Evolutionary conservation across 2,329 filamentous ascomycete species (phyloP).

Genomic region (Fusarium lyarnte): DNA sequence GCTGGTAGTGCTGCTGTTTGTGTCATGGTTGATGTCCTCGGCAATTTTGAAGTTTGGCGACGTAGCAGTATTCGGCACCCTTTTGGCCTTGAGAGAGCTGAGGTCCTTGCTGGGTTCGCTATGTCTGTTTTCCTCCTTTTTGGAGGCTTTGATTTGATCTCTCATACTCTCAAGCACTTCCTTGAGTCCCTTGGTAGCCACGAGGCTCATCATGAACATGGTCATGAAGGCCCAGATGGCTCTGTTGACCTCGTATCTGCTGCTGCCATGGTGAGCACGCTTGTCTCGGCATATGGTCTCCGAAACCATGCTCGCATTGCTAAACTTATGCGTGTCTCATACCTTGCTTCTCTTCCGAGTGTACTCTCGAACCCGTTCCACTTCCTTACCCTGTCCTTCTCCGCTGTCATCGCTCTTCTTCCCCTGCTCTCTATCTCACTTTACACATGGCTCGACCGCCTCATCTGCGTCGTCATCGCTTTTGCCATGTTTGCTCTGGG

Average conservation of each 20-base stretch:
- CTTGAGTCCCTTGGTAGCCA: constrained; percentile 73
- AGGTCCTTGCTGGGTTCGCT: constrained; percentile 94
- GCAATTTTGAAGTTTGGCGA: constrained; percentile 98
- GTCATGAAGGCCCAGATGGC: constrained; percentile 74
- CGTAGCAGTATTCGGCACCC: constrained; percentile 92
- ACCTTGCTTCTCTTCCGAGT: constrained; percentile 82
- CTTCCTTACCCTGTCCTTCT: constrained; percentile 91
- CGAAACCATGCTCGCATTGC: constrained; percentile 93
- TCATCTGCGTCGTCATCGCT: constrained; percentile 83
- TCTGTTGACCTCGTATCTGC: constrained; percentile 83
- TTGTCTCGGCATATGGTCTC: constrained; percentile 86
- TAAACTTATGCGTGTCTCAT: constrained; percentile 87
- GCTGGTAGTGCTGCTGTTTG: constrained; percentile 91
- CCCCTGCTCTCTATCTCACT: constrained; percentile 84
- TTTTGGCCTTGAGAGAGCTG: constrained; percentile 89
- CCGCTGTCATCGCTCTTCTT: constrained; percentile 79
- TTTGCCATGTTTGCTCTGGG: constrained; percentile 90
- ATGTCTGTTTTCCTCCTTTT: constrained; percentile 98
- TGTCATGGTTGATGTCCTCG: constrained; percentile 89
- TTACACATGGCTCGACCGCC: constrained; percentile 83
- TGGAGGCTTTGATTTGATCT: constrained; percentile 94
- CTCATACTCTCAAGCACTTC: constrained; percentile 92
- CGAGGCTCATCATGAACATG: constrained; percentile 75
- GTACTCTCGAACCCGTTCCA: constrained; percentile 96
- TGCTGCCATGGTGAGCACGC: constrained; percentile 81